Evolutionary conservation across 1,284 basidiomycete genomes (phyloP).

Genomic region (Coniferiporia weirii): DNA sequence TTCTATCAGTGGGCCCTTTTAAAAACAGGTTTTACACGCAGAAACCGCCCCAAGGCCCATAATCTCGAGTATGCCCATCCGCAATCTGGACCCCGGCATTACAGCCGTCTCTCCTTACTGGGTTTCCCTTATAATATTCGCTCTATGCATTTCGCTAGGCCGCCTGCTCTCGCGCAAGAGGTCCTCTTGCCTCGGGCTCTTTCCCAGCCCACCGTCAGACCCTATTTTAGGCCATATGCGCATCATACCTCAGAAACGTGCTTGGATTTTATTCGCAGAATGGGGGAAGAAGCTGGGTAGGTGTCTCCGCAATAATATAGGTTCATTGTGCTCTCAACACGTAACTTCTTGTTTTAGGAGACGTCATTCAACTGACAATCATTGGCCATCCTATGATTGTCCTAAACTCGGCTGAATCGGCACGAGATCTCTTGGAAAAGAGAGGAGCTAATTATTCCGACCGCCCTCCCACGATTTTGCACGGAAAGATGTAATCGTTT

Average conservation of each 20-base stretch:
- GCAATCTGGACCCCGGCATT: no score
- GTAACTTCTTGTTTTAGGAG: conserved; percentile 1
- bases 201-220: conserved; percentile 29
- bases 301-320: background rate
- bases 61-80: no score
- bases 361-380: conserved; percentile 18
- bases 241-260: conserved; percentile 28
- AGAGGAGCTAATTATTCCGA: conserved; percentile 33
- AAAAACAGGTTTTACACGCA: no score
- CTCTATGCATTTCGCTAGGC: no score
- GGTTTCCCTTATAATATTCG: no score
- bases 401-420: conserved; percentile 28
- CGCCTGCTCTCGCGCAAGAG: no score
- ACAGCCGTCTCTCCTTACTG: no score
- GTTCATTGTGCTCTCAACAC: background rate
- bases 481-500: conserved; percentile 25
- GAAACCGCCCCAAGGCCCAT: no score
- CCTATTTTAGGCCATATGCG: conserved; percentile 31
- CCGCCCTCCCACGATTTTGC: conserved; percentile 29
- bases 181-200: no score
- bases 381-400: conserved; percentile 30
- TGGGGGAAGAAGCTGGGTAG: conserved; percentile 31
- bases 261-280: conserved; percentile 28
- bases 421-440: conserved; percentile 34
- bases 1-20: no score